Conservation (phyloP, 1,284 basidiomycete species). For the Lentinula novae-zelandiae region DNA sequence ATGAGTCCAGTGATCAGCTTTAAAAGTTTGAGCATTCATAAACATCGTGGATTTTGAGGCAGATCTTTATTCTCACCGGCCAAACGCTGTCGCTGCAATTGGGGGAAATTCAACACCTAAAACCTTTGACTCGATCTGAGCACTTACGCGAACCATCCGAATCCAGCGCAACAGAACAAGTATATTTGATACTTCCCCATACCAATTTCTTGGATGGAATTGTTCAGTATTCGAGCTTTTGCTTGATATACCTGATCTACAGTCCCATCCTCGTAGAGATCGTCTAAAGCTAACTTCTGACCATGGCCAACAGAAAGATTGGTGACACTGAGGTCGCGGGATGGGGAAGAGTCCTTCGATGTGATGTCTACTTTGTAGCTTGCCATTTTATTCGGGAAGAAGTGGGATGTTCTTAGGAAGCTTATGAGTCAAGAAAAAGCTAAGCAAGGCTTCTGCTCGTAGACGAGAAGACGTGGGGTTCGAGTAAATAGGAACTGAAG, state of each 20-base stretch:
- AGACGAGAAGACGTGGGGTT: too few species aligned
- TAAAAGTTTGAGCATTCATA: not conserved
- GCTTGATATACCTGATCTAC: conserved; percentile 62
- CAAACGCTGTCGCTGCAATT: conserved; percentile 55
- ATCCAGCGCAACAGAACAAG: conserved; percentile 55
- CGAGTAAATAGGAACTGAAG: too few species aligned
- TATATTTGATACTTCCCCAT: conserved; percentile 70
- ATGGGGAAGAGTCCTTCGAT: not conserved
- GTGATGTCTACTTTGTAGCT: not conserved
- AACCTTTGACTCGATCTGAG: not conserved
- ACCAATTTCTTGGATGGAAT: conserved; percentile 66
- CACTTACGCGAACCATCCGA: conserved; percentile 69
- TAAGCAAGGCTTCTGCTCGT: too few species aligned
- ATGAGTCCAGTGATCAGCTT: conserved; percentile 57
- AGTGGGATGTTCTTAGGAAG: not conserved
- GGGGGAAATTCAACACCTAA: not conserved
- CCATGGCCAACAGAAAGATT: not conserved
- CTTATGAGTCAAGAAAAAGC: too few species aligned
- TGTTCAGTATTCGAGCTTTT: conserved; percentile 61
- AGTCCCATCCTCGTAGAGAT: conserved; percentile 29
- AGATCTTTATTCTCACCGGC: conserved; percentile 42
- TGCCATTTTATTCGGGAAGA: not conserved
- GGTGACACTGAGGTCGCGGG: not conserved
- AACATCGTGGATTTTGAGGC: not conserved
- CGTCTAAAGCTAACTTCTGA: conserved; percentile 1